These are phyloP conservation scores for Aspergillus carbonarius DNA, from an alignment of 2,329 filamentous ascomycete species.

Conservation along the genomic window DNA sequence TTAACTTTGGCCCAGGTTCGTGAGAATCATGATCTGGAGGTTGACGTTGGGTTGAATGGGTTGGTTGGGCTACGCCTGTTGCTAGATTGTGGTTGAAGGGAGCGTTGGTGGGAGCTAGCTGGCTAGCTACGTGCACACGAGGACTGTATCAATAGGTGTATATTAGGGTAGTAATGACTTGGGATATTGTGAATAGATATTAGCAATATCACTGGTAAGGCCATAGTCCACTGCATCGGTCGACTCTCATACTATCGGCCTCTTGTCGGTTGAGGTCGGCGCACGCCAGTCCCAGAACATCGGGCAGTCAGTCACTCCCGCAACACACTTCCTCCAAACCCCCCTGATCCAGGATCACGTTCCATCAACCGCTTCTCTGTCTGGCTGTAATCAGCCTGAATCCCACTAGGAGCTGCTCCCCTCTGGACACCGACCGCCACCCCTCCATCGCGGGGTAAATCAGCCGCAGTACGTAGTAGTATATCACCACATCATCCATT, in stretches of 20 bases:
- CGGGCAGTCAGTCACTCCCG: neutral
- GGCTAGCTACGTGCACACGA: neutral
- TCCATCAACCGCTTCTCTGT: neutral
- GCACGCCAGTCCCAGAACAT: neutral
- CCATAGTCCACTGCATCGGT: too few relatives aligned
- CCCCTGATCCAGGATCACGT: neutral
- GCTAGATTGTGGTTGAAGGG: too few relatives aligned
- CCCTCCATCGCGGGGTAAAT: conserved; percentile 3
- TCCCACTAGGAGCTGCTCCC: neutral
- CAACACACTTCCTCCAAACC: neutral
- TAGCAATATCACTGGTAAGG: neutral
- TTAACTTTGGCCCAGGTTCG: too few relatives aligned
- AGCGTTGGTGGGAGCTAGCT: neutral
- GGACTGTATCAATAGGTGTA: neutral
- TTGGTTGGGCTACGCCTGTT: neutral
- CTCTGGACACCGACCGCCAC: neutral
- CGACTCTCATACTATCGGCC: neutral
- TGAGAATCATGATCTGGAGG: neutral
- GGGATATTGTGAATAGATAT: neutral
- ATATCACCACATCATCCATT: neutral
- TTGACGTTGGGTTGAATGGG: neutral
- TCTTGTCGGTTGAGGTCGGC: neutral
- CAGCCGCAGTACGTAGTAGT: conserved; percentile 8
- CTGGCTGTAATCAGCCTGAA: neutral
- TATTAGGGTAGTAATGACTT: neutral